Conservation (phyloP, 1,284 basidiomycete species). For the Ceratobasidium papillatum region DNA sequence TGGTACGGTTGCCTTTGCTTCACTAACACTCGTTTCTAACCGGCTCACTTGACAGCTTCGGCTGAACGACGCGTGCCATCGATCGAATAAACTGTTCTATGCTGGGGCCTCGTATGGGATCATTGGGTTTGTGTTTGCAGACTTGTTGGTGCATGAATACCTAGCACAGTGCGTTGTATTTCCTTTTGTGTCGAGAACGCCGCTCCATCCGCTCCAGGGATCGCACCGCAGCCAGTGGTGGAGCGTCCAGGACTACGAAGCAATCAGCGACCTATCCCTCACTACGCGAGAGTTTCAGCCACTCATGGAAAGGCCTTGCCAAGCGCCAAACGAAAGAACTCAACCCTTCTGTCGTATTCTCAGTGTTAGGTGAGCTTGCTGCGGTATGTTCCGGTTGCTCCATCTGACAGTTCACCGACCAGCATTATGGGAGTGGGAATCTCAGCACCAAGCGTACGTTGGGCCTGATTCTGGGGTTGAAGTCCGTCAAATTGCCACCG, state of each 20-base stretch:
- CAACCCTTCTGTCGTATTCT: conserved; percentile 75
- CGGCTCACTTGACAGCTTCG: conserved; percentile 64
- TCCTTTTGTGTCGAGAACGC: not conserved
- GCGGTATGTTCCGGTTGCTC: conserved; percentile 6
- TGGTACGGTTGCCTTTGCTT: conserved; percentile 64
- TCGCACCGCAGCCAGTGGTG: conserved; percentile 59
- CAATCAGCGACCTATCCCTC: conserved; percentile 71
- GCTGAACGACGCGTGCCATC: conserved; percentile 80
- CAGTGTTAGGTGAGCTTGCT: conserved; percentile 69
- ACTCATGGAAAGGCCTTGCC: conserved; percentile 73
- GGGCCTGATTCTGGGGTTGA: conserved; percentile 42
- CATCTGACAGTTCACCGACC: not conserved
- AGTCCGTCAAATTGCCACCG: conserved; percentile 63
- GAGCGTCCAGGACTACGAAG: conserved; percentile 65
- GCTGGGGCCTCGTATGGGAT: conserved; percentile 90
- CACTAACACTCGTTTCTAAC: conserved; percentile 19
- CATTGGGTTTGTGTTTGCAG: conserved; percentile 93
- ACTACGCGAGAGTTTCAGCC: conserved; percentile 69
- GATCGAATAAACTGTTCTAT: conserved; percentile 81
- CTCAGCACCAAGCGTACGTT: conserved; percentile 58
- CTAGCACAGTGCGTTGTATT: conserved; percentile 72
- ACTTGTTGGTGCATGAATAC: conserved; percentile 86
- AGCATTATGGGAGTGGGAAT: conserved; percentile 89
- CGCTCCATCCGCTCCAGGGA: conserved; percentile 1
- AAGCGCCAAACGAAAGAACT: conserved; percentile 80